Percentiles rank a stretch among this genome's conserved stretches.
phyloP scores from a whole-genome alignment of 176 grass and related monocot genomes.

The Oryza punctata region DNA sequence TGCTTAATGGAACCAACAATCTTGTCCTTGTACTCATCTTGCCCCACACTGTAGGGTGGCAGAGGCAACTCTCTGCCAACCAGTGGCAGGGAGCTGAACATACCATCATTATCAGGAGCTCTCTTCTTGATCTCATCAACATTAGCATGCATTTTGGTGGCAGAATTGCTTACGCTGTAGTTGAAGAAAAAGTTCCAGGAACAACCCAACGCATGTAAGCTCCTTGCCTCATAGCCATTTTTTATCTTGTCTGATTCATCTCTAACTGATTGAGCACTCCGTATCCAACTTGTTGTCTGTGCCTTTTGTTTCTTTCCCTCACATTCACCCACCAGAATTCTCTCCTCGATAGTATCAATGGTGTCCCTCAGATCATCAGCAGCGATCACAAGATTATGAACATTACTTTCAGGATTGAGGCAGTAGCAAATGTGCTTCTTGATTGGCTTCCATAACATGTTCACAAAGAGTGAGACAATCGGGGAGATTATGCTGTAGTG shows the following conservation, averaged over 20 bases:
- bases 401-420: neutral
- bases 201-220: neutral
- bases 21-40: no score
- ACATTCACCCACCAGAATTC: neutral
- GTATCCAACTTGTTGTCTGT: neutral
- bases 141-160: neutral
- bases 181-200: slow-evolving; percentile 19
- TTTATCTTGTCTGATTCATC: neutral
- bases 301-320: neutral
- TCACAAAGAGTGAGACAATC: neutral
- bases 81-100: neutral
- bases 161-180: neutral
- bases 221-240: neutral
- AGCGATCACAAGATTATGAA: neutral
- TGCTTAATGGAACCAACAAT: no score
- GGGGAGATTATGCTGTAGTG: neutral
- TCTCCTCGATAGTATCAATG: neutral
- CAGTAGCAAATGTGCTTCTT: neutral
- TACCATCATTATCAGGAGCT: neutral
- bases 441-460: neutral
- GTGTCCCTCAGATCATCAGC: neutral
- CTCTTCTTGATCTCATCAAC: neutral
- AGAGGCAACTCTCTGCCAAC: slow-evolving; percentile 22
- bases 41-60: neutral
- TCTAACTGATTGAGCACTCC: neutral